Base-by-base conservation (phyloP, 768 basidiomycete genomes). In the Trametes elegans region DNA sequence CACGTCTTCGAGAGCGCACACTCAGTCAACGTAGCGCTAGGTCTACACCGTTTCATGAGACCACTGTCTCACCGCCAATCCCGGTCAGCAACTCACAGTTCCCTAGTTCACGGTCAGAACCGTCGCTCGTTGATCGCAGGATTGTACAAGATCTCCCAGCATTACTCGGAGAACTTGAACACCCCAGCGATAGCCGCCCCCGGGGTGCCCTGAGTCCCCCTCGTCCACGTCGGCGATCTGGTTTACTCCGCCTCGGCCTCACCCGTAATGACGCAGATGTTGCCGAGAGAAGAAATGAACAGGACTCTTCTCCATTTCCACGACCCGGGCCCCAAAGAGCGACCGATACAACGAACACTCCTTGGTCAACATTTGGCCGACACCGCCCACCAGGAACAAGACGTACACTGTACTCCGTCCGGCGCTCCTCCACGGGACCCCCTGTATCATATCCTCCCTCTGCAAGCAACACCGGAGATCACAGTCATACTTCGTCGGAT, bases 71-170 rank as follows among this genome's bases (percentile, higher is more conserved):
- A 19, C 18, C 45, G 14, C 31, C 49, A 26, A 23, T 16, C 34
- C 13, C 29, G 24, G 21, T 47, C 18, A 41, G 24, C 23, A 13
- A 23, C 46, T 23, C 53, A 26, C 27, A 39, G 10, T 44, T 50
- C 1, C 9, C 53, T 9, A 23, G 53, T 11, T 49, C 48, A 1
- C 40, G 44, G 3, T 61, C 46, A 5, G 55, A 55, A n/a, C 57
- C 53, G 8, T 36, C 47, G 3, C 28, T 58, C 1, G 61, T 65
- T 27, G 64, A 59, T 21, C 59, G 64, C n/a, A 53, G 59, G 21
- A 67, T 68, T 21, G 40, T 64, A 23, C 58, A 65, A 14, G 62
- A 68, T 45, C 41, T 67, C 14, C 52, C 59, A 7, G 58, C 62
- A 8, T 43, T 68, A 0, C 44, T 68, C 1, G 60, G 57, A 4